These are phyloP conservation scores for Neoboletus subvelutipes DNA, from an alignment of 768 basidiomycete species.

Conservation along the genomic window DNA sequence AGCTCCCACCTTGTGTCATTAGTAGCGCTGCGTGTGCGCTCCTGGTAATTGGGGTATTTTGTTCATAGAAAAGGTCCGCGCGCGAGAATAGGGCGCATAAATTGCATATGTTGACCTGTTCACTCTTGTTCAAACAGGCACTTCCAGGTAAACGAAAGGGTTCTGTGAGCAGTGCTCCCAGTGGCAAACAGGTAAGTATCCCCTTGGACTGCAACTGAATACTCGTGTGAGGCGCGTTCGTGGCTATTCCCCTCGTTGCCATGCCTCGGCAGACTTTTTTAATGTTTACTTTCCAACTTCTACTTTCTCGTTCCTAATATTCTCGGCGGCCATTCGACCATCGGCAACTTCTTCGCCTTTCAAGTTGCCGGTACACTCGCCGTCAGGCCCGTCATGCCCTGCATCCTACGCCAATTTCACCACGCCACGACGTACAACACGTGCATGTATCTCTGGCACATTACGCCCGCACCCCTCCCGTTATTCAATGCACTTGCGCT, in stretches of 20 bases:
- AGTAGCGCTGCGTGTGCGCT: conserved; percentile 2
- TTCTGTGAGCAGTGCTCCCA: not conserved
- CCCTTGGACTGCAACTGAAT: not conserved
- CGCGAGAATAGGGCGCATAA: not conserved
- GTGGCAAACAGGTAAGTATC: conserved; percentile 42
- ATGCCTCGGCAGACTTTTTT: too few relatives aligned
- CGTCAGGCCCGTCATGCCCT: conserved; percentile 49
- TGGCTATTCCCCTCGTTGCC: not conserved
- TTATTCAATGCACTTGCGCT: conserved; percentile 3
- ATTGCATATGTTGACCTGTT: not conserved
- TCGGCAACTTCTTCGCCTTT: conserved; percentile 55
- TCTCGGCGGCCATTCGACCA: conserved; percentile 44
- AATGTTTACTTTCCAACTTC: not conserved
- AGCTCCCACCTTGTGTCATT: conserved; percentile 6
- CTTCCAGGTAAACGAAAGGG: conserved; percentile 1
- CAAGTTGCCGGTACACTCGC: conserved; percentile 49
- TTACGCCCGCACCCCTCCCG: conserved; percentile 2
- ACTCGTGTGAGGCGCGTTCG: not conserved
- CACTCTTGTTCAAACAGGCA: not conserved
- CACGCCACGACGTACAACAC: conserved; percentile 3
- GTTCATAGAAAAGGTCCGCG: conserved; percentile 9
- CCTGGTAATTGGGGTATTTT: not conserved
- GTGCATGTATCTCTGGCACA: conserved; percentile 10
- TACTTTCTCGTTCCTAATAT: conserved; percentile 15
- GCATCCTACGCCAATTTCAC: conserved; percentile 10